Conservation (phyloP, 1,284 basidiomycete species). For the Microbotryum saponariae region DNA sequence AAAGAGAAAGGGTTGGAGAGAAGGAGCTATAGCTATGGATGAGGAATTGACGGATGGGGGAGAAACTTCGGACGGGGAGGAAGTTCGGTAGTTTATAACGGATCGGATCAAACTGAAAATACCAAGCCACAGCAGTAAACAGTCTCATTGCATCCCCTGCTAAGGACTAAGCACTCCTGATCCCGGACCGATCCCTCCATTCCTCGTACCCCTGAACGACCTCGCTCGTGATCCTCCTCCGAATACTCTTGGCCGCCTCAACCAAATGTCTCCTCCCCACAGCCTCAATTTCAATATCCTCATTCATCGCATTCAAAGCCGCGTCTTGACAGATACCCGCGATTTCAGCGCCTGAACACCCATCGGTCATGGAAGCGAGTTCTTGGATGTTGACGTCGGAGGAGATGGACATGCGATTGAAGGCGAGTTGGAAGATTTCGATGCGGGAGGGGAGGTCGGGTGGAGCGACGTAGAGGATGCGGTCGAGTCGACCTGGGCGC, state of each 20-base stretch:
- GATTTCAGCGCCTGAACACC: slow-evolving; percentile 95
- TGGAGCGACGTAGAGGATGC: slow-evolving; percentile 88
- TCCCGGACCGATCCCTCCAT: slow-evolving; percentile 48
- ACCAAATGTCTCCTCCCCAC: slow-evolving; percentile 69
- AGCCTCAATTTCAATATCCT: slow-evolving; percentile 59
- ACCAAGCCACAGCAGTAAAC: not conserved
- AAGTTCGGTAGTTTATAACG: not conserved
- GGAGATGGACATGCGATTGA: slow-evolving; percentile 70
- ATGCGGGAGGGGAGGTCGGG: slow-evolving; percentile 69
- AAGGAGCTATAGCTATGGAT: slow-evolving; percentile 44
- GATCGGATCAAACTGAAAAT: not conserved
- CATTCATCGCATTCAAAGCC: slow-evolving; percentile 80
- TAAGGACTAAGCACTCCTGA: slow-evolving; percentile 22
- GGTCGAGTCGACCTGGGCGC: slow-evolving; percentile 90
- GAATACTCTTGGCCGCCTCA: slow-evolving; percentile 62
- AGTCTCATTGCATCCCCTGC: not conserved
- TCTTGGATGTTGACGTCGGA: slow-evolving; percentile 58
- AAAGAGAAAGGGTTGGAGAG: slow-evolving; percentile 52
- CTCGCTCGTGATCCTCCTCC: slow-evolving; percentile 77
- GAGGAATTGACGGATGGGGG: slow-evolving; percentile 53
- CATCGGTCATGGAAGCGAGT: slow-evolving; percentile 71
- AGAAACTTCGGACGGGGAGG: slow-evolving; percentile 18
- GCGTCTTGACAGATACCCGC: slow-evolving; percentile 91
- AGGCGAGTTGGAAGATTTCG: slow-evolving; percentile 76
- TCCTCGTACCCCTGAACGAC: slow-evolving; percentile 62